Conservation (phyloP, 345 rosid genomes). For the Eucalyptus lansdowneana region DNA sequence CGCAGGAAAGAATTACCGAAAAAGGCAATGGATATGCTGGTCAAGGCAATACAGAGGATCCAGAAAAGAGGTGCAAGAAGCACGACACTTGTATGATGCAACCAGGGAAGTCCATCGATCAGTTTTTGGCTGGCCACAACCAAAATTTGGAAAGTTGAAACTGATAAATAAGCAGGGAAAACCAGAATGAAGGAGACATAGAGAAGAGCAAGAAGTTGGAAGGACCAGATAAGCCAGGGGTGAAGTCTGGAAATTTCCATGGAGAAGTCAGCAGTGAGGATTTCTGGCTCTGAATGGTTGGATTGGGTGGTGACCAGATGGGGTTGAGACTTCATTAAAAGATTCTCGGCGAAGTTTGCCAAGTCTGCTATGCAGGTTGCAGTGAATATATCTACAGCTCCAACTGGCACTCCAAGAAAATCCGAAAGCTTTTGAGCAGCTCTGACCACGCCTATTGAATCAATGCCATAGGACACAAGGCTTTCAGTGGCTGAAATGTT, state of each 20-base stretch:
- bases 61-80: conserved; percentile 51
- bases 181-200: conserved; percentile 24
- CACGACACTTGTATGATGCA: conserved; percentile 9
- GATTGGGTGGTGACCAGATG: conserved; percentile 9
- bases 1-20: conserved; percentile 51
- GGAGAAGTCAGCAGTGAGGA: conserved; percentile 6
- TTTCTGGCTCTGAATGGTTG: conserved; percentile 8
- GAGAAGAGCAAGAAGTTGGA: conserved; percentile 37
- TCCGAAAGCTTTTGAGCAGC: conserved; percentile 65
- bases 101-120: conserved; percentile 3
- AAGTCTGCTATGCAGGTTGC: conserved; percentile 53
- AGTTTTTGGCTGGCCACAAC: conserved; percentile 1
- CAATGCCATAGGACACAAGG: conserved; percentile 58
- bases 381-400: conserved; percentile 65
- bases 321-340: conserved; percentile 33
- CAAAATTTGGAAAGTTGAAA: conserved; percentile 24
- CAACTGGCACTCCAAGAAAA: conserved; percentile 48
- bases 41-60: conserved; percentile 38
- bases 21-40: conserved; percentile 25
- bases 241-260: conserved; percentile 25
- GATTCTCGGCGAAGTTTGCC: conserved; percentile 48
- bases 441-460: conserved; percentile 59
- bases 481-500: conserved; percentile 34
- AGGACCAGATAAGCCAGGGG: conserved; percentile 18
- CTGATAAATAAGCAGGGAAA: conserved; percentile 41